phyloP scores from a whole-genome alignment of 2,329 filamentous ascomycete species.

The Neonectria hederae region DNA sequence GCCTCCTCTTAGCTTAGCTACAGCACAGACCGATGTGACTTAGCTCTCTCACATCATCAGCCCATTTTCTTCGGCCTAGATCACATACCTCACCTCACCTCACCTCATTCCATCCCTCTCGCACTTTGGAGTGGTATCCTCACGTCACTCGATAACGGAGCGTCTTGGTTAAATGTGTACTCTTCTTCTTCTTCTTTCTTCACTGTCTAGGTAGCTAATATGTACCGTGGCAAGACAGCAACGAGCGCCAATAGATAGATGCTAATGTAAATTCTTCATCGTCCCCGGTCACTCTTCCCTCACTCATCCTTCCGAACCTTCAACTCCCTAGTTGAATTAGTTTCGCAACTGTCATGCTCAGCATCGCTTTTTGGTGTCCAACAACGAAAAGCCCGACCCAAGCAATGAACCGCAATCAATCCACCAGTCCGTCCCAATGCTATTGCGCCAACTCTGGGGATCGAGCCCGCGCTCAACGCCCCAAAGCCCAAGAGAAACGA shows the following conservation, averaged over 20 bases:
- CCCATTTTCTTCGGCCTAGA: constrained; percentile 2
- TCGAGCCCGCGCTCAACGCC: constrained; percentile 37
- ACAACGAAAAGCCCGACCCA: constrained; percentile 26
- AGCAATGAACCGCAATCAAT: constrained; percentile 16
- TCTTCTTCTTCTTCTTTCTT: constrained; percentile 4
- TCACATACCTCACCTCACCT: constrained; percentile 7
- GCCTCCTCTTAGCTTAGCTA: neutral
- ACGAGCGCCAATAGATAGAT: constrained; percentile 17
- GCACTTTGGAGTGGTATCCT: neutral
- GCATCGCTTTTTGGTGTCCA: constrained; percentile 35
- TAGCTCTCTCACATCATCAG: constrained; percentile 12
- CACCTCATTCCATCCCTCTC: neutral
- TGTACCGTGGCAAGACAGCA: constrained; percentile 19
- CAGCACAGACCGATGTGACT: constrained; percentile 6
- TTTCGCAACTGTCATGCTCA: constrained; percentile 39
- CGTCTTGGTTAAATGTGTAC: neutral
- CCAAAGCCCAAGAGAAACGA: constrained; percentile 15
- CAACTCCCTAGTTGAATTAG: constrained; percentile 37
- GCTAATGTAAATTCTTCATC: constrained; percentile 15
- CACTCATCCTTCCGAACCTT: constrained; percentile 25
- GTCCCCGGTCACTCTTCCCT: constrained; percentile 20
- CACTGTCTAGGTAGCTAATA: constrained; percentile 27
- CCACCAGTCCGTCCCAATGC: constrained; percentile 25
- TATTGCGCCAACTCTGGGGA: constrained; percentile 31
- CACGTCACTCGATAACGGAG: neutral